Percentiles rank a stretch among this genome's conserved stretches.
Conservation (phyloP, 208 protist species). For the Acanthamoeba castellanii region DNA sequence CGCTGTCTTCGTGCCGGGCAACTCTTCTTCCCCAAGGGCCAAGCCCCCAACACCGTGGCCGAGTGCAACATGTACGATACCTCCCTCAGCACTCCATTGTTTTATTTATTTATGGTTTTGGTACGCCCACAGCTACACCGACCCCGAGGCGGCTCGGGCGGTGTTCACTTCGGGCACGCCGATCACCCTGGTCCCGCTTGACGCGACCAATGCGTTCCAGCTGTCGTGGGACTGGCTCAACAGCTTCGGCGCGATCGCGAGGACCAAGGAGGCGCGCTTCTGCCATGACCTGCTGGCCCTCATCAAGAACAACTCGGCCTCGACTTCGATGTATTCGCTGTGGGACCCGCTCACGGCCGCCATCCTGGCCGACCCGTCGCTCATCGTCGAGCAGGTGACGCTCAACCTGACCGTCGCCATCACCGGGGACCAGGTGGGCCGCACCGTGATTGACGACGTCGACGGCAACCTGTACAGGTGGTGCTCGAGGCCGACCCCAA, state of each 20-base stretch:
- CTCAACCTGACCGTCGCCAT: neutral
- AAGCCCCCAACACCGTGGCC: neutral
- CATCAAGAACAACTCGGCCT: neutral
- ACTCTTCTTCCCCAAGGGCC: neutral
- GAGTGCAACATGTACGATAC: constrained; percentile 23
- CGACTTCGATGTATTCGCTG: neutral
- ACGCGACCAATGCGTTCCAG: neutral
- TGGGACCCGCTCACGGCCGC: neutral
- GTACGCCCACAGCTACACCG: neutral
- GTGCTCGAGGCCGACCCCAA: neutral
- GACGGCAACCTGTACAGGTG: neutral
- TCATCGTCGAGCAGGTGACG: neutral
- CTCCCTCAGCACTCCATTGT: neutral
- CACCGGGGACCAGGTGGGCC: neutral
- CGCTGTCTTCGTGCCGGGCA: neutral
- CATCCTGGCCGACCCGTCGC: neutral
- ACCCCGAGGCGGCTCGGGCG: neutral
- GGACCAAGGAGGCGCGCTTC: neutral
- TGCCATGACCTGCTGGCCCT: neutral
- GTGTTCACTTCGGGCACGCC: neutral
- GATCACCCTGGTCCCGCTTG: neutral
- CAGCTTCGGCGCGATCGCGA: neutral
- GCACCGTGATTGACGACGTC: neutral
- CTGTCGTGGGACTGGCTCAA: neutral
- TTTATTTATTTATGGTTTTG: neutral